phyloP scores from a whole-genome alignment of 345 rosid genomes.

The Boechera retrofracta region DNA sequence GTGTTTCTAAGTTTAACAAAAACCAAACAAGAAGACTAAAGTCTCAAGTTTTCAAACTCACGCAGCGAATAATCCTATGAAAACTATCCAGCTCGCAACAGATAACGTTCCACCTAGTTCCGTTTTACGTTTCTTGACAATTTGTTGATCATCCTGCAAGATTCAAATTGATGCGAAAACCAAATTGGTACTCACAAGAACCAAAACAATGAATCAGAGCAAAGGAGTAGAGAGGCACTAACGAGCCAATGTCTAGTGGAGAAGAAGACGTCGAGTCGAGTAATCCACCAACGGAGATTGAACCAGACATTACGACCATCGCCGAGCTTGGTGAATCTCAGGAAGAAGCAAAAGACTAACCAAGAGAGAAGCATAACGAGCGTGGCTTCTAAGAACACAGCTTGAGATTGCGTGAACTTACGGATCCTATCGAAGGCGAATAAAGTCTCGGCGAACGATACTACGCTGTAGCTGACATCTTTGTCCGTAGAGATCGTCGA shows the following conservation, averaged over 20 bases:
- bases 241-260: conserved; percentile 98
- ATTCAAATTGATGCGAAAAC: not conserved
- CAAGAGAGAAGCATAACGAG: conserved; percentile 69
- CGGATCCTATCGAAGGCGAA: conserved; percentile 75
- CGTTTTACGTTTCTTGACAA: conserved; percentile 83
- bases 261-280: conserved; percentile 85
- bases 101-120: conserved; percentile 95
- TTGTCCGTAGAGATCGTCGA: conserved; percentile 52
- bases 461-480: conserved; percentile 54
- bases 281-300: conserved; percentile 89
- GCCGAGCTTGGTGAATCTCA: conserved; percentile 77
- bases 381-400: conserved; percentile 92
- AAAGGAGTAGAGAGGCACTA: conserved; percentile 29
- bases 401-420: conserved; percentile 90
- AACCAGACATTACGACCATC: conserved; percentile 80
- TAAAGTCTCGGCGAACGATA: conserved; percentile 65
- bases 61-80: conserved; percentile 91
- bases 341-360: conserved; percentile 68
- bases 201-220: not conserved
- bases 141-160: conserved; percentile 78
- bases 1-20: not conserved
- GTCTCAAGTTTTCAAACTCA: conserved; percentile 47
- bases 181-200: conserved; percentile 6
- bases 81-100: conserved; percentile 93
- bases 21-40: not conserved